Conservation (phyloP, 345 rosid genomes). For the Kandelia obovata region DNA sequence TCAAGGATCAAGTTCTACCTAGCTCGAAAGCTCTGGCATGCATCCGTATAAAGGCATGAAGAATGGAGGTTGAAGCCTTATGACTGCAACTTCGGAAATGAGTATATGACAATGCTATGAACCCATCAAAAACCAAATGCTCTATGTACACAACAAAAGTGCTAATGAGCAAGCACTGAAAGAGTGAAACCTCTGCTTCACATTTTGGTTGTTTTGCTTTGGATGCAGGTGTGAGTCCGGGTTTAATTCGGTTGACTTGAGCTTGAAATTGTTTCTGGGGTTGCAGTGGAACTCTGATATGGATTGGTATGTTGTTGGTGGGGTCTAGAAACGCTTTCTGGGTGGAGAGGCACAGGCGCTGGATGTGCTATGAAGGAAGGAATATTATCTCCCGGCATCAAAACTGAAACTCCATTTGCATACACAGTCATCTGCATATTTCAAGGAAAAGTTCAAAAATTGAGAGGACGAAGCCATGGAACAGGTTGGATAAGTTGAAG, state of each 20-base stretch:
- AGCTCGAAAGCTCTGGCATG: conserved; percentile 17
- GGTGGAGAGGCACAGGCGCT: conserved; percentile 54
- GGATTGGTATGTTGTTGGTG: conserved; percentile 17
- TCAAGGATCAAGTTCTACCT: conserved; percentile 17
- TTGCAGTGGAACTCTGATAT: neutral
- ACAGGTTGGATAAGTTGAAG: neutral
- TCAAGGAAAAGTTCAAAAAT: neutral
- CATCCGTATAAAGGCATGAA: conserved; percentile 7
- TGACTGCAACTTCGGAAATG: neutral
- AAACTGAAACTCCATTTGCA: conserved; percentile 72
- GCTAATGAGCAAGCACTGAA: conserved; percentile 12
- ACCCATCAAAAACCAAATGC: conserved; percentile 18
- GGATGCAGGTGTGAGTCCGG: neutral
- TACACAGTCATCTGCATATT: conserved; percentile 70
- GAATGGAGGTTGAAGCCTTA: conserved; percentile 5
- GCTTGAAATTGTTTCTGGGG: conserved; percentile 3
- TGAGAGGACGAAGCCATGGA: neutral
- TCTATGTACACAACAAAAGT: conserved; percentile 18
- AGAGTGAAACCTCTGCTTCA: conserved; percentile 10
- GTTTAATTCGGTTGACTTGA: conserved; percentile 20
- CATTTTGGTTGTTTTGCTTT: neutral
- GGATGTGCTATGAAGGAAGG: conserved; percentile 85
- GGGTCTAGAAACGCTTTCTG: conserved; percentile 24
- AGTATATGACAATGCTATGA: conserved; percentile 11
- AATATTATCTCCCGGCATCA: conserved; percentile 90